Percentiles rank a stretch among this genome's conserved stretches.
Evolutionary conservation across 176 grass and related monocot species (phyloP).

Genomic region (Microstegium vimineum): DNA sequence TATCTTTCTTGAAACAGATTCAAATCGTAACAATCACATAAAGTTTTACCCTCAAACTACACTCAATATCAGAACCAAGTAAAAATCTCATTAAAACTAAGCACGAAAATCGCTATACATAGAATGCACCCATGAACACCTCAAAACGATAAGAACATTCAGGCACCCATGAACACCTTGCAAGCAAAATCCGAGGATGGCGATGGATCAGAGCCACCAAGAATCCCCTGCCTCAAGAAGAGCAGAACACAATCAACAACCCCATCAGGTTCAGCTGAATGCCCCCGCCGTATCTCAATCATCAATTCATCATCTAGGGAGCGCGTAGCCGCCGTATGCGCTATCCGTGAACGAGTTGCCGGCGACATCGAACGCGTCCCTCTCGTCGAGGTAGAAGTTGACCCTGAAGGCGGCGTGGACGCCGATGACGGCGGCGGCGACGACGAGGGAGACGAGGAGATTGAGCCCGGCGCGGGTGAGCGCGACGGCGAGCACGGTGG

Average conservation of each 20-base stretch:
- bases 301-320: constrained; percentile 46
- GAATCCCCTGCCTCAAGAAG: background rate
- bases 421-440: constrained; percentile 48
- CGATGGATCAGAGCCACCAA: constrained; percentile 3
- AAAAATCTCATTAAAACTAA: background rate
- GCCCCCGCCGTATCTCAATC: background rate
- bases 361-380: constrained; percentile 50
- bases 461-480: constrained; percentile 79
- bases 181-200: background rate
- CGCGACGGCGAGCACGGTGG: constrained; percentile 65
- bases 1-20: background rate
- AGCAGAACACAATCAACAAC: background rate
- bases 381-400: constrained; percentile 76
- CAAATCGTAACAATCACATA: background rate
- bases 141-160: no score
- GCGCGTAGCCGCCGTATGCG: constrained; percentile 37
- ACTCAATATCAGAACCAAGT: background rate
- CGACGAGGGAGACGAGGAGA: constrained; percentile 64
- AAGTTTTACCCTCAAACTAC: background rate
- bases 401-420: constrained; percentile 65
- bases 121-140: no score
- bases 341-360: constrained; percentile 47
- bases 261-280: background rate
- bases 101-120: constrained; percentile 12
- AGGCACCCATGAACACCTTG: constrained; percentile 21